These are phyloP conservation scores for Magnusiomyces ingens DNA, from an alignment of 1,139 yeast species.

Conservation along the genomic window DNA sequence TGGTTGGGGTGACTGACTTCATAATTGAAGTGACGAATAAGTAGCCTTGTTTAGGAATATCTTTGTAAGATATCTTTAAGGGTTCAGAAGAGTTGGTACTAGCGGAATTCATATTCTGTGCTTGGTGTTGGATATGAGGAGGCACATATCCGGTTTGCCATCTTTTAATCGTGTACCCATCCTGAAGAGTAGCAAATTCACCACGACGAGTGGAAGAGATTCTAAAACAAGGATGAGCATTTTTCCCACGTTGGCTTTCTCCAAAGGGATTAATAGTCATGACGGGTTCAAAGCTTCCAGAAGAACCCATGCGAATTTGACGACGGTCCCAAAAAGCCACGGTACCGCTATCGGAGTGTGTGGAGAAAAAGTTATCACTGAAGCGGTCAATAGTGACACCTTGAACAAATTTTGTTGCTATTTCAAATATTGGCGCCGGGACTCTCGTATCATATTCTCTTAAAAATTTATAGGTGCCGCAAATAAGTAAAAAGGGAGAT, in stretches of 20 bases:
- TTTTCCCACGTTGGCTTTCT: constrained; percentile 55
- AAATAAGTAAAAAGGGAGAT: constrained; percentile 49
- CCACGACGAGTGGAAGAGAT: constrained; percentile 62
- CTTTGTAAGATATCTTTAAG: constrained; percentile 2
- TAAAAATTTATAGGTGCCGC: constrained; percentile 72
- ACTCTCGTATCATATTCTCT: constrained; percentile 72
- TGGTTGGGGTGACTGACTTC: constrained; percentile 51
- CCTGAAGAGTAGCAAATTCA: constrained; percentile 74
- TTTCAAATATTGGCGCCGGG: constrained; percentile 64
- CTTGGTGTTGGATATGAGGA: constrained; percentile 2
- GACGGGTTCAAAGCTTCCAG: constrained; percentile 43
- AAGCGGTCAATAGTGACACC: constrained; percentile 67
- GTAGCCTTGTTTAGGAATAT: constrained; percentile 26
- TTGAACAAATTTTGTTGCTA: constrained; percentile 67
- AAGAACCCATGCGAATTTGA: constrained; percentile 38
- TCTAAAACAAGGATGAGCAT: constrained; percentile 59
- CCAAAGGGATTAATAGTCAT: constrained; percentile 61
- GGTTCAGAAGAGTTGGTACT: constrained; percentile 9
- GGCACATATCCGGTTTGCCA: constrained; percentile 74
- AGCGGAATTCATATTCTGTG: neutral
- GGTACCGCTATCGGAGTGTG: constrained; percentile 73
- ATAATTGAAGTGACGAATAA: constrained; percentile 70
- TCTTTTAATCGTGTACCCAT: constrained; percentile 69
- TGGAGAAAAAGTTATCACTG: constrained; percentile 58
- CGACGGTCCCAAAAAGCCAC: constrained; percentile 85